Base-by-base conservation (phyloP, 2,329 filamentous ascomycete genomes). In the Sarocladiaceae sp. region DNA sequence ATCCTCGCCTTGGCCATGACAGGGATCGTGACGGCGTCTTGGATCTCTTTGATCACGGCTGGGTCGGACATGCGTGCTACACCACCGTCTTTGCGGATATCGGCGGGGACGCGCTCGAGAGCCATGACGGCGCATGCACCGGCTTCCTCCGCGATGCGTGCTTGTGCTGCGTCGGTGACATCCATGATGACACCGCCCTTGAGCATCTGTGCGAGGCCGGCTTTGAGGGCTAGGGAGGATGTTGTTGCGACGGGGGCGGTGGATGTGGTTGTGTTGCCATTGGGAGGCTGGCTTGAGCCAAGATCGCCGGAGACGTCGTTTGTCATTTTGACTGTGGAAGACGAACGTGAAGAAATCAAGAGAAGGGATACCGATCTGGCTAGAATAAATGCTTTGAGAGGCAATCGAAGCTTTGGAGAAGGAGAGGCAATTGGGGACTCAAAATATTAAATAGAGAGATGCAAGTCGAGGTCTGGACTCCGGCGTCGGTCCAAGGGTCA, bases 151-250 rank as follows among this genome's bases (percentile, higher is more conserved):
- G 94, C 94, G 68, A 99, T 97, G 73, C 90, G 90, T 57, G 94
- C 92, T 78, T 96, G 92, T 66, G 90, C 88, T 23, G 91, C 89
- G 69, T 93, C 90, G 57, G 95, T 90, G 54, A 97, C 94, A 72
- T 99, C 94, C 94, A 99, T 99, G 73, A 99, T 99, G 59, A 99
- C 94, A 64, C 94, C 94, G 68, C 94, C 94, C 80, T 97, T 97
- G 73, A 97, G 78, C 94, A 99, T 99, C 72, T 96, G 88, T 22
- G 94, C 94, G 58, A 99, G 79, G 54, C 93, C 94, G 51, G 90
- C 88, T 82, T 99, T 99, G 80, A 97, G 86, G 60, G 86, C 86
- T 72, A 97, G 96, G 71, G 83, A 78, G 59, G 72, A 64, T 50
- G 62, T 51, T 23, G 54, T 39, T 53, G 58, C 64, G 53, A 55